A percentile compares a stretch with the other conserved stretches of the same genome.
These are phyloP conservation scores for Gracilaria vermiculophylla DNA, from an alignment of 23 red algal genomes.

Conservation along the genomic window DNA sequence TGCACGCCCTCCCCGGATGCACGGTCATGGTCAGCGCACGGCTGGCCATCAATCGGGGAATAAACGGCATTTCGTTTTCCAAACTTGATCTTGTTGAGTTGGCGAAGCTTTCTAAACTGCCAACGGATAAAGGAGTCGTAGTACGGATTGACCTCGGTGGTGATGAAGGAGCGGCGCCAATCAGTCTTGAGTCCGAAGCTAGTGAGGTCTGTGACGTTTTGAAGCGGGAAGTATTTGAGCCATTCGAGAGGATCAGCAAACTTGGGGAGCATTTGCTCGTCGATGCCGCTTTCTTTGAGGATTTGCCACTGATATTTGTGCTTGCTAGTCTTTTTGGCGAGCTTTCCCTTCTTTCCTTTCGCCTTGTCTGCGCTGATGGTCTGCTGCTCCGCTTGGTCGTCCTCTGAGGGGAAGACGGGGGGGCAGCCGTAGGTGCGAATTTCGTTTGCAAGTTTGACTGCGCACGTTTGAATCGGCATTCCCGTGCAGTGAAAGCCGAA, in stretches of 20 bases:
- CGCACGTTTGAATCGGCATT: conserved; percentile 98
- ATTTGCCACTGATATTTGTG: conserved; percentile 90
- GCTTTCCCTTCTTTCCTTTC: conserved; percentile 77
- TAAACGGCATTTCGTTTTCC: conserved; percentile 95
- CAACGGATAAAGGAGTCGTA: conserved; percentile 99
- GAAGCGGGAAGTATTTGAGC: conserved; percentile 85
- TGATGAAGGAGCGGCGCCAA: conserved; percentile 98
- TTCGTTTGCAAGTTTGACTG: conserved; percentile 83
- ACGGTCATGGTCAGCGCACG: conserved; percentile 99
- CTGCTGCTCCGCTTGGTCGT: background rate
- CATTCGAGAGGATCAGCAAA: conserved; percentile 92
- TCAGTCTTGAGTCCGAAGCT: conserved; percentile 85
- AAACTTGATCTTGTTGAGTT: conserved; percentile 91
- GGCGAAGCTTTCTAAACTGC: conserved; percentile 91
- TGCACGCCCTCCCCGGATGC: conserved; percentile 90
- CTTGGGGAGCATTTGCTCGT: conserved; percentile 55
- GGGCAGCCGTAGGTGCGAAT: conserved; percentile 80
- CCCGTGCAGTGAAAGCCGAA: conserved; percentile 99
- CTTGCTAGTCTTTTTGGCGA: conserved; percentile 68
- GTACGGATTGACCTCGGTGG: conserved; percentile 96
- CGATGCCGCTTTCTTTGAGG: conserved; percentile 78
- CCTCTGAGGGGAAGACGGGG: conserved; percentile 74
- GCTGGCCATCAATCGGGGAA: conserved; percentile 88
- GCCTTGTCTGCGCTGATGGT: conserved; percentile 35
- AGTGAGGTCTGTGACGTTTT: conserved; percentile 79